phyloP scores from a whole-genome alignment of 2,329 filamentous ascomycete genomes.

The Alternaria brassicicola region DNA sequence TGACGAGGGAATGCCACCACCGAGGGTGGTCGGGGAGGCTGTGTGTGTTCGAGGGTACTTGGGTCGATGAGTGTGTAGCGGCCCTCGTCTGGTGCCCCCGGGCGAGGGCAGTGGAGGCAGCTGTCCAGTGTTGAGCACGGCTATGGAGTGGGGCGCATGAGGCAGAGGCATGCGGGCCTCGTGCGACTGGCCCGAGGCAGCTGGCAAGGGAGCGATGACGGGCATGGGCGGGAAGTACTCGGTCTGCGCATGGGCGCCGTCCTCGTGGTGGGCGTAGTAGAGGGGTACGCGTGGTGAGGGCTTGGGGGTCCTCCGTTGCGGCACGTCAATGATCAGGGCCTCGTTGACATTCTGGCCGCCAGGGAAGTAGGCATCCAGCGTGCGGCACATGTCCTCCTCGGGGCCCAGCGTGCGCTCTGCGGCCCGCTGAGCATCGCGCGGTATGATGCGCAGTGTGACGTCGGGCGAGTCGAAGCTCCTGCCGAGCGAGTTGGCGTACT shows the following conservation, averaged over 20 bases:
- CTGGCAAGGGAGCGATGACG: conserved; percentile 50
- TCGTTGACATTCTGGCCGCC: conserved; percentile 88
- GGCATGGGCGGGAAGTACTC: conserved; percentile 83
- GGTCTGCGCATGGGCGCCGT: conserved; percentile 69
- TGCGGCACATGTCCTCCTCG: conserved; percentile 80
- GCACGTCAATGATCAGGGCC: conserved; percentile 88
- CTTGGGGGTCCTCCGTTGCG: conserved; percentile 75
- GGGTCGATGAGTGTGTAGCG: conserved; percentile 57
- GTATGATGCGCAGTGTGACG: conserved; percentile 75
- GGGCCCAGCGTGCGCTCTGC: conserved; percentile 76
- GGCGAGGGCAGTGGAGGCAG: conserved; percentile 82
- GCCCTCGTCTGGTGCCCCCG: conserved; percentile 65
- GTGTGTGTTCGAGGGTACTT: conserved; percentile 75
- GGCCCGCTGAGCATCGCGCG: conserved; percentile 64
- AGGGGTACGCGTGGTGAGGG: conserved; percentile 70
- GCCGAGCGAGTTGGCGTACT: conserved; percentile 92
- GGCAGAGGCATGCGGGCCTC: conserved; percentile 46
- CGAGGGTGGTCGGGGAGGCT: conserved; percentile 75
- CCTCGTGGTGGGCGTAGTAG: conserved; percentile 65
- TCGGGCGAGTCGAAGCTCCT: conserved; percentile 90
- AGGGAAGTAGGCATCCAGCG: conserved; percentile 82
- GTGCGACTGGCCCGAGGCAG: conserved; percentile 47
- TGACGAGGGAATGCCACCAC: conserved; percentile 47
- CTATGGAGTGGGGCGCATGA: conserved; percentile 67
- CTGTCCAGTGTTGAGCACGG: conserved; percentile 80